Base-by-base conservation (phyloP, 345 rosid species). In the Mallotus nudiflorus region DNA sequence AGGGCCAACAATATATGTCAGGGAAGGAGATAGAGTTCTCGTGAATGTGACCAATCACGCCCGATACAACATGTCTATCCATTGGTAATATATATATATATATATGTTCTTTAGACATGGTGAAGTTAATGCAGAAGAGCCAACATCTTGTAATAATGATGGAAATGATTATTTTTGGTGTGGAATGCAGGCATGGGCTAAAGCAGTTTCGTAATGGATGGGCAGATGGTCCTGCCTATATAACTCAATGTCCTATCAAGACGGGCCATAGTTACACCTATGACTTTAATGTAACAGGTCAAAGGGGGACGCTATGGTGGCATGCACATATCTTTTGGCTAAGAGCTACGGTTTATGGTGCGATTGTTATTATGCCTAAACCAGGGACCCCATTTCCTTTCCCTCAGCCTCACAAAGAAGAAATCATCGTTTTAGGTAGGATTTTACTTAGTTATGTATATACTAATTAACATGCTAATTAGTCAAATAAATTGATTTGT, bases 251-350 rank as follows among this genome's bases (percentile, higher is more conserved):
- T 69, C 89, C 91, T 0, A 85, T 87, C 77, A 70, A 83, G 69
- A 83, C 86, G 0, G 85, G 88, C 50, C 82, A 72, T 40, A 82
- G 78, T 67, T 88, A 84, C 74, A 69, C 73, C 10, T 85, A 85
- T 5, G 77, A 81, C 73, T 85, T 88, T 78, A 88, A 84, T 18
- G 81, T 84, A 39, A 88, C 89, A 4, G 89, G 83, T 7, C 88
- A 88, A 68, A 82, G 92, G 66, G 92, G 92, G 50, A 87, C 92
- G 8, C 60, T 87, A 49, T 87, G 91, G 91, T 87, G 91, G 91
- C 89, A 85, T 55, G 89, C 89, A 3, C 91, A 87, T 66, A 87
- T 87, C 49, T 64, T 77, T 9, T 85, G 92, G 92, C 75, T 85
- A 33, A 84, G 92, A 67, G 89, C 89, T 65, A 85, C 92, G 0